Conservation (phyloP, 495 filamentous ascomycete genomes). For the Apodospora peruviana region DNA sequence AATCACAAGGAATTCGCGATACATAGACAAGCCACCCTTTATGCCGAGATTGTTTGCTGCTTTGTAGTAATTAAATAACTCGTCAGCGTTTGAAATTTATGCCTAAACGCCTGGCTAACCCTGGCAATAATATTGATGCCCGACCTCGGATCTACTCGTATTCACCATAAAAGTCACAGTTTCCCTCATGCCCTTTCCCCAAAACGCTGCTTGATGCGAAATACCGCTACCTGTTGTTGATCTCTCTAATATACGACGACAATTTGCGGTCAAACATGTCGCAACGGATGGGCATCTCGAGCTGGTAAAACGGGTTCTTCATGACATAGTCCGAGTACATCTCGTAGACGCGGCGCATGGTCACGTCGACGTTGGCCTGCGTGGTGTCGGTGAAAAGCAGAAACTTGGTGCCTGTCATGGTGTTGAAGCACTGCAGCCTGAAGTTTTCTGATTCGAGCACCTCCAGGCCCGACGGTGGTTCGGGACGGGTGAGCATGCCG, state of each 20-base stretch:
- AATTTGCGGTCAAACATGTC: constrained; percentile 89
- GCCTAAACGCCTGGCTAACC: no score
- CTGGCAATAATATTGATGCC: no score
- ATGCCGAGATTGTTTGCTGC: no score
- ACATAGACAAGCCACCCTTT: no score
- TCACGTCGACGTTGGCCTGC: constrained; percentile 78
- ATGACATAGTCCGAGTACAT: constrained; percentile 95
- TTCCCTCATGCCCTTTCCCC: no score
- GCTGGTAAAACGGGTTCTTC: constrained; percentile 98
- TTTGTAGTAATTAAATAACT: no score
- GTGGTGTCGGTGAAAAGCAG: constrained; percentile 89
- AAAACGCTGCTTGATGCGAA: neutral
- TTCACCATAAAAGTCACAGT: no score
- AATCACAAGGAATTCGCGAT: no score
- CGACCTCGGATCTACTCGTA: no score
- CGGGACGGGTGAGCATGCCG: constrained; percentile 47
- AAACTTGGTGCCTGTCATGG: constrained; percentile 90
- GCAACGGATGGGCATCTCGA: constrained; percentile 95
- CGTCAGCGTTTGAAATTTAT: no score
- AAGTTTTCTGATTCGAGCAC: constrained; percentile 88
- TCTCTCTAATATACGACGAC: constrained; percentile 61
- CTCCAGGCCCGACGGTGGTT: constrained; percentile 71
- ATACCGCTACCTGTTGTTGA: constrained; percentile 44
- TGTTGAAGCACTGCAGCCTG: constrained; percentile 91
- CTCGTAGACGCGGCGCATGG: constrained; percentile 83